A percentile compares a stretch with the other conserved stretches of the same genome.
These are phyloP conservation scores for Spathaspora gorwiae DNA, from an alignment of 805 yeast species.

Conservation along the genomic window DNA sequence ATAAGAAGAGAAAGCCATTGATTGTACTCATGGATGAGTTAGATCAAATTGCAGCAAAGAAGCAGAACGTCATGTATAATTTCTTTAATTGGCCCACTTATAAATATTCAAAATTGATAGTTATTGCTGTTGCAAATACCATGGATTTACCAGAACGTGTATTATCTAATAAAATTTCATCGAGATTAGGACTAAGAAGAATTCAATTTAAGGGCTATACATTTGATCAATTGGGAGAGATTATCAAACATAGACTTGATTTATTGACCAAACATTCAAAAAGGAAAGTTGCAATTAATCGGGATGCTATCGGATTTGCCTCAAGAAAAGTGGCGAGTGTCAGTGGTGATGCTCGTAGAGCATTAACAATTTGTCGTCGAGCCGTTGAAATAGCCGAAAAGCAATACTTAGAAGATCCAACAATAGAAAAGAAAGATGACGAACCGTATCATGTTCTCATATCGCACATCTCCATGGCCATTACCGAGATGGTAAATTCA, in stretches of 20 bases:
- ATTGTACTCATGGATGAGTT: slow-evolving; percentile 86
- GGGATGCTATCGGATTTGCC: slow-evolving; percentile 86
- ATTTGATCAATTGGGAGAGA: slow-evolving; percentile 67
- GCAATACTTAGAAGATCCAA: slow-evolving; percentile 37
- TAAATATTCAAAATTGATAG: slow-evolving; percentile 70
- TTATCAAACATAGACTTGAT: slow-evolving; percentile 68
- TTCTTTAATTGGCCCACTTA: slow-evolving; percentile 97
- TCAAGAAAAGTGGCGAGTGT: slow-evolving; percentile 93
- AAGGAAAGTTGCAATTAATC: slow-evolving; percentile 44
- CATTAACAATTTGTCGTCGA: slow-evolving; percentile 78
- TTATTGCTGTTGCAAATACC: slow-evolving; percentile 92
- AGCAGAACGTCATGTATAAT: slow-evolving; percentile 86
- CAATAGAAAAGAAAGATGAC: slow-evolving; percentile 17
- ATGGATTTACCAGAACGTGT: slow-evolving; percentile 94
- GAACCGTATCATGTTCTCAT: slow-evolving; percentile 58
- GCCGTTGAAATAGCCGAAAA: slow-evolving; percentile 85
- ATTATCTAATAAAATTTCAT: slow-evolving; percentile 81
- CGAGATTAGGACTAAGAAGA: slow-evolving; percentile 84
- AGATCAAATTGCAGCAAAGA: slow-evolving; percentile 82
- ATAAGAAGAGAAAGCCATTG: slow-evolving; percentile 44
- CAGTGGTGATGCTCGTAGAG: slow-evolving; percentile 95
- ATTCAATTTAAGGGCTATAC: slow-evolving; percentile 87
- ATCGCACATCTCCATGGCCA: slow-evolving; percentile 72
- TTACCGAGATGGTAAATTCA: slow-evolving; percentile 71
- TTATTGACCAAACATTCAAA: slow-evolving; percentile 27